Percentiles rank a stretch among this genome's conserved stretches.
Conservation (phyloP, 2,329 filamentous ascomycete genomes). For the Plenodomus tracheiphilus region DNA sequence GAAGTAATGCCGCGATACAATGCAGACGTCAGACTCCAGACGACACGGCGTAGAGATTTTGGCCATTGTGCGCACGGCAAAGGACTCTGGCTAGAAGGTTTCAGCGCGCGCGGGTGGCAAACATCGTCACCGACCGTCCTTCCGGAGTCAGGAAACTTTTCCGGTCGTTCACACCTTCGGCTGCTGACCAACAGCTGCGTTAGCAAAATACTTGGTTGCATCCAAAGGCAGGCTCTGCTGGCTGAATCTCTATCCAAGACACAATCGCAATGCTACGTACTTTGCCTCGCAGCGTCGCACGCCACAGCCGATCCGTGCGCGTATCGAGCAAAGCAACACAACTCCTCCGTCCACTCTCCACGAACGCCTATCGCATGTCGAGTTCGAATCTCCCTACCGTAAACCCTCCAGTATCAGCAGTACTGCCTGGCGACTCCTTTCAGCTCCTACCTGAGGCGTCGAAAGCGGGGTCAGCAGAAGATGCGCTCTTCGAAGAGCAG, state of each 20-base stretch:
- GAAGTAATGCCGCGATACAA: slow-evolving; percentile 28
- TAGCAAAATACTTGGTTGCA: slow-evolving; percentile 1
- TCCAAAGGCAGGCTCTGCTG: slow-evolving; percentile 8
- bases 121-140: slow-evolving; percentile 10
- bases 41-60: slow-evolving; percentile 4
- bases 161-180: slow-evolving; percentile 8
- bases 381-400: slow-evolving; percentile 56
- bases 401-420: slow-evolving; percentile 63
- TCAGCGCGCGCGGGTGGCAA: slow-evolving; percentile 14
- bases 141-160: slow-evolving; percentile 21
- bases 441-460: slow-evolving; percentile 78
- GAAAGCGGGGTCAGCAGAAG: slow-evolving; percentile 80
- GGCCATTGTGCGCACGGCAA: slow-evolving; percentile 14
- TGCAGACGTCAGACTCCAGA: slow-evolving; percentile 1
- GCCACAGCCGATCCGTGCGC: slow-evolving; percentile 39
- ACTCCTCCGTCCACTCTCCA: slow-evolving; percentile 46
- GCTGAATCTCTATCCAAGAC: too few relatives aligned
- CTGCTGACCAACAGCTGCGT: slow-evolving; percentile 19
- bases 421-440: slow-evolving; percentile 74
- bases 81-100: neutral
- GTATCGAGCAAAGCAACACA: slow-evolving; percentile 27
- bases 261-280: slow-evolving; percentile 43
- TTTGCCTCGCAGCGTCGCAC: slow-evolving; percentile 40
- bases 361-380: slow-evolving; percentile 57
- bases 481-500: slow-evolving; percentile 81